phyloP scores from a whole-genome alignment of 225 moss, liverwort and hornwort species.

The Sphagnum contortum region DNA sequence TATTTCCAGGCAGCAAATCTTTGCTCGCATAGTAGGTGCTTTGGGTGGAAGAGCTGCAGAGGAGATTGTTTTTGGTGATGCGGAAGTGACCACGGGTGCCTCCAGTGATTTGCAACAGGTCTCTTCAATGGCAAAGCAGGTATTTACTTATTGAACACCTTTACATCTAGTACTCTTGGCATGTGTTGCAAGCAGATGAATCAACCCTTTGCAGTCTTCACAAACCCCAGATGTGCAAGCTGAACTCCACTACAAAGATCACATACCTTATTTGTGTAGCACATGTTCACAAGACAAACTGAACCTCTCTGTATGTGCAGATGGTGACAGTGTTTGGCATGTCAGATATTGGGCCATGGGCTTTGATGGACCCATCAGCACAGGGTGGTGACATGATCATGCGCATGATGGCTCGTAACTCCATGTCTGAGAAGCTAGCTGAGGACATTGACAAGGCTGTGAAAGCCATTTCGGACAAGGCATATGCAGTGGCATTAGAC shows the following conservation, averaged over 20 bases:
- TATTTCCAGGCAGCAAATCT: slow-evolving; percentile 11
- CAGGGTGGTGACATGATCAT: slow-evolving; percentile 65
- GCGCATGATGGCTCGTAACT: slow-evolving; percentile 67
- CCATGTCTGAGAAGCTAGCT: slow-evolving; percentile 57
- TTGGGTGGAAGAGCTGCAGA: slow-evolving; percentile 8
- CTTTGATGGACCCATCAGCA: slow-evolving; percentile 54
- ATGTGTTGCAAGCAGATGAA: not conserved
- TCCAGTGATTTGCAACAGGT: slow-evolving; percentile 15
- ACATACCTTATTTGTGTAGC: not conserved
- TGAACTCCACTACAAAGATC: too few species aligned
- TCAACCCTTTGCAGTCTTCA: not conserved
- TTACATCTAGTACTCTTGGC: too few species aligned
- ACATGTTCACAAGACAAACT: not conserved
- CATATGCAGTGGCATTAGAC: slow-evolving; percentile 30
- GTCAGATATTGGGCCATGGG: slow-evolving; percentile 71
- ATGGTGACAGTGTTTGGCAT: slow-evolving; percentile 65
- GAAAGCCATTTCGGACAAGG: slow-evolving; percentile 49
- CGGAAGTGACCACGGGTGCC: slow-evolving; percentile 12
- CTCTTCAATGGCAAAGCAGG: slow-evolving; percentile 10
- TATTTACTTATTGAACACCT: not conserved
- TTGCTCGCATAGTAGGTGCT: slow-evolving; percentile 10
- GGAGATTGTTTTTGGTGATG: slow-evolving; percentile 10
- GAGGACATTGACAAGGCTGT: slow-evolving; percentile 55
- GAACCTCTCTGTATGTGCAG: slow-evolving; percentile 9
- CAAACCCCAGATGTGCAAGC: too few species aligned